Base-by-base conservation (phyloP, 2,329 filamentous ascomycete genomes). In the Calonectria montana region DNA sequence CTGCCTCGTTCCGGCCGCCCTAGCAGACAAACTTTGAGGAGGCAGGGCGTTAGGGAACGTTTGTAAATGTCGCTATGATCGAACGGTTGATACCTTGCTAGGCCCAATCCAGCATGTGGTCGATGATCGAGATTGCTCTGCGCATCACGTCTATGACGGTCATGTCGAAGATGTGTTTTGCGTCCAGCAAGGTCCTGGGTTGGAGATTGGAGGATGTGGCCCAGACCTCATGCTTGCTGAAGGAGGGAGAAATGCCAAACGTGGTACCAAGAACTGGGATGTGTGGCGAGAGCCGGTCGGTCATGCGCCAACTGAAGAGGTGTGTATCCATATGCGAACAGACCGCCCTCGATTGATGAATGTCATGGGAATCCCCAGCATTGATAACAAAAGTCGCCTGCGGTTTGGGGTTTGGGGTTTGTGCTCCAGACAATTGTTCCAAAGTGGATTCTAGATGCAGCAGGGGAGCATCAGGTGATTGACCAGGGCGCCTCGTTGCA, bases 391-490 rank as follows among this genome's bases (percentile, higher is more conserved):
- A 62, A 35, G 31, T 39, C 53, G 53, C 35, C 53, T 59, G 53
- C 53, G 21, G 53, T 59, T 59, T 59, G 53, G 35, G 21, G 53
- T 59, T 59, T 59, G 53, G 35, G 53, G 53, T 59, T 59, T 59
- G 53, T 59, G 53, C 53, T 59, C 53, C 31, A 59, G 31, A 16
- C 53, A 39, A 59, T 61, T 65, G 31, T 50, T 61, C 31, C 39
- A 70, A 31, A 62, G 67, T 65, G 67, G 67, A 43, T 65, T 48
- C 62, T 29, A 50, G 63, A 66, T 66, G 68, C 68, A 70, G 68
- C 63, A 61, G 63, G 68, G 62, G 63, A 53, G 18, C 55, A 70
- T 70, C 68, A 70, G 68, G 68, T 66, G 68, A 70, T 65, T 37
- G 45, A 66, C 27, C 31, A n/a, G 55, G 65, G 31, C 65, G 45